phyloP scores from a whole-genome alignment of 805 yeast species.

The Yarrowia porcina region DNA sequence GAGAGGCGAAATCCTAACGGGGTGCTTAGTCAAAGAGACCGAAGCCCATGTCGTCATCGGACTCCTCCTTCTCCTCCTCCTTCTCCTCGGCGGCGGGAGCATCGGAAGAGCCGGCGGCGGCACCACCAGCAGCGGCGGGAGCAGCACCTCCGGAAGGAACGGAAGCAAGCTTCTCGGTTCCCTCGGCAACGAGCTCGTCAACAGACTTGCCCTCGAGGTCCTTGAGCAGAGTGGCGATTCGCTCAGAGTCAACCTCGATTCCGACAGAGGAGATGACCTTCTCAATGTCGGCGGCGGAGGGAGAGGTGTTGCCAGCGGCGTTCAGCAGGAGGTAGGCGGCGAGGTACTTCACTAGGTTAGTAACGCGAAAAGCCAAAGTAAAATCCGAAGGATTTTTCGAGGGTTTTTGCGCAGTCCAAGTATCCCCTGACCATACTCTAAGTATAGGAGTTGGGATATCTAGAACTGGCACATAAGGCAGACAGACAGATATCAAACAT shows the following conservation, averaged over 20 bases:
- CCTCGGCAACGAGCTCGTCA: slow-evolving; percentile 87
- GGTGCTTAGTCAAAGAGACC: slow-evolving; percentile 91
- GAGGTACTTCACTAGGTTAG: slow-evolving; percentile 78
- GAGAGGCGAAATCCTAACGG: too few relatives aligned
- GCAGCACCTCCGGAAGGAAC: slow-evolving; percentile 99
- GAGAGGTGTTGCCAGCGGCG: slow-evolving; percentile 94
- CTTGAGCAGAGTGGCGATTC: slow-evolving; percentile 72
- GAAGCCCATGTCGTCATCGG: slow-evolving; percentile 48
- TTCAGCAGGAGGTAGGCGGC: slow-evolving; percentile 98
- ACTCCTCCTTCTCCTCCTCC: slow-evolving; percentile 61
- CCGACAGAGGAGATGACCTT: slow-evolving; percentile 90
- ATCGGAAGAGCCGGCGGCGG: slow-evolving; percentile 67
- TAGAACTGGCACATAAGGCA: too few relatives aligned
- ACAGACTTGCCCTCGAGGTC: slow-evolving; percentile 93
- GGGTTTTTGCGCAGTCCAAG: too few relatives aligned
- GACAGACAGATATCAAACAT: too few relatives aligned
- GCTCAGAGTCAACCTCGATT: slow-evolving; percentile 89
- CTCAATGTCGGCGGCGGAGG: slow-evolving; percentile 89
- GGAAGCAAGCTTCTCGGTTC: slow-evolving; percentile 93
- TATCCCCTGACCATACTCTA: too few relatives aligned
- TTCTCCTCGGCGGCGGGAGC: slow-evolving; percentile 71
- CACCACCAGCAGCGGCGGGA: slow-evolving; percentile 67
- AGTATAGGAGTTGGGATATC: too few relatives aligned
- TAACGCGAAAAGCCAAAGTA: background rate
- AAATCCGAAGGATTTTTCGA: too few relatives aligned